phyloP scores from a whole-genome alignment of 805 yeast genomes.

The Geotrichum ghanense region DNA sequence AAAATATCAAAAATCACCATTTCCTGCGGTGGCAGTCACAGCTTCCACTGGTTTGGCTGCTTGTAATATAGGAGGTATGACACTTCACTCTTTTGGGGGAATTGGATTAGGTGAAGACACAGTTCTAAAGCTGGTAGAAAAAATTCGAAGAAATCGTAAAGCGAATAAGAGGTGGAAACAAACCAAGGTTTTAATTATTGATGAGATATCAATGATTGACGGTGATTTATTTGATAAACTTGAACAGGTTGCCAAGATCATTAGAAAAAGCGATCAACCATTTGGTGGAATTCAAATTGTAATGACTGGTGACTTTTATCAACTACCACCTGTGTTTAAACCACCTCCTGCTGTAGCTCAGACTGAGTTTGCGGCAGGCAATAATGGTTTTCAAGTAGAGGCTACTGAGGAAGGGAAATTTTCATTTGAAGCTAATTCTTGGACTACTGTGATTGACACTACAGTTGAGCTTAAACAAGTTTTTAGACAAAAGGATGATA shows the following conservation, averaged over 20 bases:
- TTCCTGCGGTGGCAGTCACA: slow-evolving; percentile 64
- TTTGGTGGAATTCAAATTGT: slow-evolving; percentile 93
- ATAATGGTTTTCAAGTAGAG: slow-evolving; percentile 14
- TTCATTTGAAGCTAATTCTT: slow-evolving; percentile 64
- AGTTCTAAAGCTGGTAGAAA: slow-evolving; percentile 34
- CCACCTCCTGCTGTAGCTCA: slow-evolving; percentile 28
- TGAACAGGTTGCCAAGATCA: slow-evolving; percentile 49
- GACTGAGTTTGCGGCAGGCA: slow-evolving; percentile 5
- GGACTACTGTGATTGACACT: slow-evolving; percentile 52
- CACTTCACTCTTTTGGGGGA: slow-evolving; percentile 78
- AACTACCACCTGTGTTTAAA: slow-evolving; percentile 71
- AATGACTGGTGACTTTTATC: slow-evolving; percentile 92
- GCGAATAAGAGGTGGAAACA: slow-evolving; percentile 48
- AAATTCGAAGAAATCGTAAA: slow-evolving; percentile 36
- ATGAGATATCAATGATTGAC: slow-evolving; percentile 92
- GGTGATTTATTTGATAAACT: slow-evolving; percentile 66
- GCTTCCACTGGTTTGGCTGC: slow-evolving; percentile 98
- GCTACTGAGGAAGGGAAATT: slow-evolving; percentile 31
- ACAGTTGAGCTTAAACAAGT: slow-evolving; percentile 68
- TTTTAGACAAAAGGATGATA: slow-evolving; percentile 74
- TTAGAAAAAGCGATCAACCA: slow-evolving; percentile 42
- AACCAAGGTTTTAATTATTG: slow-evolving; percentile 66
- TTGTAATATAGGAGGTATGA: slow-evolving; percentile 81
- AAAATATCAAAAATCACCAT: slow-evolving; percentile 30
- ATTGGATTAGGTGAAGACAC: slow-evolving; percentile 64